Evolutionary conservation across 805 yeast species (phyloP).

Genomic region (Candida nitratophila): DNA sequence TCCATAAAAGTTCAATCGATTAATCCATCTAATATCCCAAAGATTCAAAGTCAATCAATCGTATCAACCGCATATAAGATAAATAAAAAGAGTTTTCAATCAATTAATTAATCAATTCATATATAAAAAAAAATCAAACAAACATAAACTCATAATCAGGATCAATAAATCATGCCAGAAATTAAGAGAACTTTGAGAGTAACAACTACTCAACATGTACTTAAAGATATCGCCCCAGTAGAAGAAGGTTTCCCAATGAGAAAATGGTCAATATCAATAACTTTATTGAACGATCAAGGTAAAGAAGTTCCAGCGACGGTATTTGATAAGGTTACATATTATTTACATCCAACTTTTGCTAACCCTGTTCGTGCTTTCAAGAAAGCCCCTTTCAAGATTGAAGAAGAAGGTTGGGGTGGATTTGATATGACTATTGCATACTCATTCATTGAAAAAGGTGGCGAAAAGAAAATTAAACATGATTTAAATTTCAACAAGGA

Average conservation of each 20-base stretch:
- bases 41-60: no score
- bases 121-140: no score
- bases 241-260: conserved; percentile 93
- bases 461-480: conserved; percentile 80
- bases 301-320: conserved; percentile 78
- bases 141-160: no score
- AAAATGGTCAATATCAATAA: conserved; percentile 79
- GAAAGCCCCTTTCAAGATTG: conserved; percentile 78
- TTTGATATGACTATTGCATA: conserved; percentile 81
- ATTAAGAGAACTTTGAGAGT: conserved; percentile 84
- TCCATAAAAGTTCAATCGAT: no score
- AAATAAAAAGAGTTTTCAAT: no score
- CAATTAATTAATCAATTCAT: no score
- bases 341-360: conserved; percentile 89
- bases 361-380: conserved; percentile 81
- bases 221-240: conserved; percentile 75
- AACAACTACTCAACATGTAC: conserved; percentile 76
- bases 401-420: conserved; percentile 98
- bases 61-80: no score
- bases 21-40: no score
- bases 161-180: conserved; percentile 30
- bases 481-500: conserved; percentile 83
- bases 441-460: conserved; percentile 75
- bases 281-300: conserved; percentile 71
- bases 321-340: conserved; percentile 88